Evolutionary conservation across 2,329 filamentous ascomycete species (phyloP).

Genomic region (Curvularia lunata): DNA sequence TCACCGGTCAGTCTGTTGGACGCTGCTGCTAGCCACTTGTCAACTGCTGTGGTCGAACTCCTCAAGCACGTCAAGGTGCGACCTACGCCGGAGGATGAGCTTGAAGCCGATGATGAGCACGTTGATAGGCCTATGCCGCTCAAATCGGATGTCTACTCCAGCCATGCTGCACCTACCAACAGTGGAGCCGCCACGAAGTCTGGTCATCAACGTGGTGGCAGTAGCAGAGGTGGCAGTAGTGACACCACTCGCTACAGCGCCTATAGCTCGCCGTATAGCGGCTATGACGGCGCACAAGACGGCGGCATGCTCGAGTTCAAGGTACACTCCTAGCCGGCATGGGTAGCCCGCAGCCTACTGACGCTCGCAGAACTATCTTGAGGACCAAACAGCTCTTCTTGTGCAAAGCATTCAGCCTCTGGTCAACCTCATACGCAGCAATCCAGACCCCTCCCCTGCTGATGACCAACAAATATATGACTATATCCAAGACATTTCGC

Average conservation of each 20-base stretch:
- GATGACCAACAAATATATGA: slow-evolving; percentile 61
- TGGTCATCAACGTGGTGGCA: slow-evolving; percentile 36
- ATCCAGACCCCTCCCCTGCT: slow-evolving; percentile 33
- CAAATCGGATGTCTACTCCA: slow-evolving; percentile 29
- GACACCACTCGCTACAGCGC: slow-evolving; percentile 44
- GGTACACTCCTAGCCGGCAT: slow-evolving; percentile 50
- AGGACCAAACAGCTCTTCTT: slow-evolving; percentile 80
- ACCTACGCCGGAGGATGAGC: slow-evolving; percentile 73
- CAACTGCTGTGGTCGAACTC: slow-evolving; percentile 83
- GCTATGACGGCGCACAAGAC: slow-evolving; percentile 40
- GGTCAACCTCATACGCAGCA: slow-evolving; percentile 68
- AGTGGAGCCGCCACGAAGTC: slow-evolving; percentile 16
- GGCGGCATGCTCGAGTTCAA: slow-evolving; percentile 64
- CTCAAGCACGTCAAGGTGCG: slow-evolving; percentile 84
- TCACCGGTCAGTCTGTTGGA: slow-evolving; percentile 93
- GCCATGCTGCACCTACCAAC: slow-evolving; percentile 24
- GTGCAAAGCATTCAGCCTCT: slow-evolving; percentile 84
- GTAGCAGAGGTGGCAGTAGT: slow-evolving; percentile 47
- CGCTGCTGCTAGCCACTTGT: slow-evolving; percentile 89
- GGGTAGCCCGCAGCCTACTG: slow-evolving; percentile 8
- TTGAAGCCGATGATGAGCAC: slow-evolving; percentile 73
- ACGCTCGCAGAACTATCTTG: slow-evolving; percentile 69
- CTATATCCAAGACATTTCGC: slow-evolving; percentile 74
- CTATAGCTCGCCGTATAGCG: slow-evolving; percentile 47
- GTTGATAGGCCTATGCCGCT: slow-evolving; percentile 47